These are phyloP conservation scores for Fusarium incarnatum DNA, from an alignment of 2,329 filamentous ascomycete species.

Conservation along the genomic window DNA sequence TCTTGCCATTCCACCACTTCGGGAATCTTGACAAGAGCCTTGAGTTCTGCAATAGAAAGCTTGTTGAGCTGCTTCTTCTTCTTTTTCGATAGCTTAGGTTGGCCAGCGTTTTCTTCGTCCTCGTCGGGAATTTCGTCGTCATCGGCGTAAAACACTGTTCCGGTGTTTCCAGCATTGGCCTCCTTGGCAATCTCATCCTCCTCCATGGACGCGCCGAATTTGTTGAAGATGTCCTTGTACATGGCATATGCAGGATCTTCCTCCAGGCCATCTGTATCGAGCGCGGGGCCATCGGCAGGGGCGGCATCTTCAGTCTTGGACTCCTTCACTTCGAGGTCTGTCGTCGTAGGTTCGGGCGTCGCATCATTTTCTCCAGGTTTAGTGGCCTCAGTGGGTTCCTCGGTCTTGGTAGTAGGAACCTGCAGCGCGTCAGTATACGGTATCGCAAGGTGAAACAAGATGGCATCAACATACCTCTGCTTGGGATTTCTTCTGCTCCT, in stretches of 20 bases:
- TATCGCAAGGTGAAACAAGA: not conserved
- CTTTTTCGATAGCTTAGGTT: conserved; percentile 88
- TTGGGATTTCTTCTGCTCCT: conserved; percentile 82
- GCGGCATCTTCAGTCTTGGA: conserved; percentile 50
- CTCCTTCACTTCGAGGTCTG: conserved; percentile 57
- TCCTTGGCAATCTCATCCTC: conserved; percentile 75
- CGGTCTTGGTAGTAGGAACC: conserved; percentile 30
- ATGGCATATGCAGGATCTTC: conserved; percentile 84
- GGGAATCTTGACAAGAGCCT: conserved; percentile 88
- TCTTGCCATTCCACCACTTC: conserved; percentile 99
- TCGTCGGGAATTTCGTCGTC: conserved; percentile 89
- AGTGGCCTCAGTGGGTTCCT: conserved; percentile 35
- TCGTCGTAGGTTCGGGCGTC: conserved; percentile 51
- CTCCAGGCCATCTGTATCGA: conserved; percentile 67
- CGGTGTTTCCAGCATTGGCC: conserved; percentile 77
- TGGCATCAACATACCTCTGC: conserved; percentile 59
- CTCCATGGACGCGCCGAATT: conserved; percentile 75
- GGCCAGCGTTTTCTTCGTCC: conserved; percentile 74
- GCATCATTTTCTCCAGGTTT: conserved; percentile 47
- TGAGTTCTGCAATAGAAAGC: conserved; percentile 93
- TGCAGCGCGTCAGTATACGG: conserved; percentile 38
- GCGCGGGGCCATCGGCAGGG: conserved; percentile 62
- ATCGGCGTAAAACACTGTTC: conserved; percentile 84
- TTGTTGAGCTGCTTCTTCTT: conserved; percentile 92
- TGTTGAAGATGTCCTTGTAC: conserved; percentile 85